Base-by-base conservation (phyloP, 1,284 basidiomycete genomes). In the Peniophora sp. region DNA sequence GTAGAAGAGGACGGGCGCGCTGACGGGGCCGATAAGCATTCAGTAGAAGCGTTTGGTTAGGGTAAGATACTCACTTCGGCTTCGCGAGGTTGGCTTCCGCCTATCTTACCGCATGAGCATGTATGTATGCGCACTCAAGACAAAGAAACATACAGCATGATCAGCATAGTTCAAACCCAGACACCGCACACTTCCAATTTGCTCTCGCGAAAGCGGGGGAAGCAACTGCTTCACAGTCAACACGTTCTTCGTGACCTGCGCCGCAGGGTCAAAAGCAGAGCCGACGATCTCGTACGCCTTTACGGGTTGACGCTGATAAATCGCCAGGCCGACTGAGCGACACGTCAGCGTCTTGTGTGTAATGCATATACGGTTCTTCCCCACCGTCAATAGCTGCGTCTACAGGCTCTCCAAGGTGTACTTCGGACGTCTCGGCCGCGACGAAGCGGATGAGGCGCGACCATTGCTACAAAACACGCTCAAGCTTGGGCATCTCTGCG, bases 381-480 rank as follows among this genome's bases (percentile, higher is more conserved):
- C n/a, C 58, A 80, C 88, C 77, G 58, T 91, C 88, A 25, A 85
- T 69, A 27, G 68, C 69, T 1, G 78, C 53, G 55, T 91, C 82
- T 19, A 88, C 71, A 0, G 90, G 89, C 63, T 92, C 77, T 39
- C 91, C 90, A 54, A 89, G 75, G 59, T 90, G 87, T 11, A 89
- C 77, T 52, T 77, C 70, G 6, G 75, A 71, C 1, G 87, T 89
- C 68, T 90, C 89, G n/a, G 68, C 70, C 12, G 90, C 89, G 17
- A 88, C 74, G 64, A 93, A 93, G 52, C 90, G 86, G 56, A 93
- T 88, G 52, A 92, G 76, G 43, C 89, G 81, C 23, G 80, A 81
- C 89, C 89, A 91, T 74, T 77, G 72, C 82, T 88, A 54, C 3
- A 16, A 44, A 41, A 12, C 3, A 32, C 27, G 27, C 27, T 32